A percentile compares a stretch with the other conserved stretches of the same genome.
phyloP scores from a whole-genome alignment of 148 eudicot genomes.

The Limonium bicolor region DNA sequence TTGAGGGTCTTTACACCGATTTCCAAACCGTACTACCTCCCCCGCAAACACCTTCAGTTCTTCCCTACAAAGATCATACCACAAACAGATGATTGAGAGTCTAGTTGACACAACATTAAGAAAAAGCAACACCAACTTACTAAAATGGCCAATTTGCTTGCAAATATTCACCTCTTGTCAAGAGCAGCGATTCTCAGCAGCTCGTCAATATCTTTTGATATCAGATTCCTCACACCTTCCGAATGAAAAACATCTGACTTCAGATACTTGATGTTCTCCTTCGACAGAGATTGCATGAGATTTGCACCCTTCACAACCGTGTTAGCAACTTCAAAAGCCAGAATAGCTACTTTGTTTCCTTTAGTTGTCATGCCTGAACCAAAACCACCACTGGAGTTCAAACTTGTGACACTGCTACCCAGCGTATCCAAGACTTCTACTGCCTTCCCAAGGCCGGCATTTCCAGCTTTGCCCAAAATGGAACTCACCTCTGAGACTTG shows the following conservation, averaged over 20 bases:
- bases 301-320: constrained; percentile 90
- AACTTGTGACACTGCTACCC: constrained; percentile 93
- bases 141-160: neutral
- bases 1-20: no score
- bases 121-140: neutral
- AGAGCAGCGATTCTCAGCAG: constrained; percentile 83
- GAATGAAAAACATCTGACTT: constrained; percentile 86
- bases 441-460: constrained; percentile 81
- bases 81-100: neutral
- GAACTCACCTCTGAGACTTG: constrained; percentile 91
- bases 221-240: constrained; percentile 72
- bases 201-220: constrained; percentile 70
- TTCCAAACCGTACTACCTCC: no score
- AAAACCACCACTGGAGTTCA: constrained; percentile 66
- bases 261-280: constrained; percentile 63
- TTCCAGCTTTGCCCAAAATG: constrained; percentile 77
- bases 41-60: no score
- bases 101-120: neutral
- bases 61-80: constrained; percentile 1
- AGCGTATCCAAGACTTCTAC: constrained; percentile 93
- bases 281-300: constrained; percentile 81
- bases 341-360: constrained; percentile 72
- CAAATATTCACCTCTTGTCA: constrained; percentile 65
- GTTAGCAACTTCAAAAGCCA: constrained; percentile 94
- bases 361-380: constrained; percentile 77